Percentiles rank a stretch among this genome's conserved stretches.
These are phyloP conservation scores for Aureobasidium leucospermi DNA, from an alignment of 2,329 filamentous ascomycete genomes.

Conservation along the genomic window DNA sequence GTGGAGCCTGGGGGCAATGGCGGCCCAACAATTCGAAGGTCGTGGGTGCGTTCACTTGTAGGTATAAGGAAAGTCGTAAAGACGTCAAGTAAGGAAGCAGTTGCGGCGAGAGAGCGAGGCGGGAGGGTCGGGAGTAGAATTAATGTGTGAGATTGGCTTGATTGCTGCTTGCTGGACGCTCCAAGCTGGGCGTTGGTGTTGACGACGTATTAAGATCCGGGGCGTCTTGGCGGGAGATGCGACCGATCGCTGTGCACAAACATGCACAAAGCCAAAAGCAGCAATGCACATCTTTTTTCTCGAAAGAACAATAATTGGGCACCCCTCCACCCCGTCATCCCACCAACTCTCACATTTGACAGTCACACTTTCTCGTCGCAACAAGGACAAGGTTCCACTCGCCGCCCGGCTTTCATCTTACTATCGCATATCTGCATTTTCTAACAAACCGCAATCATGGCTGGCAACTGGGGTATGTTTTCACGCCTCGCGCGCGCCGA, in stretches of 20 bases:
- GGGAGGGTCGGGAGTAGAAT: not conserved
- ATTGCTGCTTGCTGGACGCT: not conserved
- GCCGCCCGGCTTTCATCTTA: not conserved
- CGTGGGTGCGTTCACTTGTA: constrained; percentile 3
- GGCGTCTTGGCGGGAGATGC: not conserved
- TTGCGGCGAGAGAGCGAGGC: not conserved
- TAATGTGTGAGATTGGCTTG: not conserved
- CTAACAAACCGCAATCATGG: constrained; percentile 15
- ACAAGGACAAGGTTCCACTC: not conserved
- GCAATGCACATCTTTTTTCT: not conserved
- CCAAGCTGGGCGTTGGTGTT: not conserved
- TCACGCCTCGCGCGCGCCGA: not conserved
- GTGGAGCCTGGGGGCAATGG: constrained; percentile 8
- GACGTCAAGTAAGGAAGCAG: constrained; percentile 18
- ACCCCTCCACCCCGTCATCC: constrained; percentile 10
- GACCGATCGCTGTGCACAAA: not conserved
- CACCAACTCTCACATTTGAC: not conserved
- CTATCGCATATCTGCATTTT: not conserved
- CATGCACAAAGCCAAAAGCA: not conserved
- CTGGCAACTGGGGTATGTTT: constrained; percentile 16
- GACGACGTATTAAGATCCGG: constrained; percentile 2
- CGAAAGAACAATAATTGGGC: constrained; percentile 2
- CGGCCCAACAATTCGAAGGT: not conserved
- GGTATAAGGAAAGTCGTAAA: constrained; percentile 27
- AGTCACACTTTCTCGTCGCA: not conserved